Conservation (phyloP, 1,139 yeast genomes). For the Geotrichum restrictum region DNA sequence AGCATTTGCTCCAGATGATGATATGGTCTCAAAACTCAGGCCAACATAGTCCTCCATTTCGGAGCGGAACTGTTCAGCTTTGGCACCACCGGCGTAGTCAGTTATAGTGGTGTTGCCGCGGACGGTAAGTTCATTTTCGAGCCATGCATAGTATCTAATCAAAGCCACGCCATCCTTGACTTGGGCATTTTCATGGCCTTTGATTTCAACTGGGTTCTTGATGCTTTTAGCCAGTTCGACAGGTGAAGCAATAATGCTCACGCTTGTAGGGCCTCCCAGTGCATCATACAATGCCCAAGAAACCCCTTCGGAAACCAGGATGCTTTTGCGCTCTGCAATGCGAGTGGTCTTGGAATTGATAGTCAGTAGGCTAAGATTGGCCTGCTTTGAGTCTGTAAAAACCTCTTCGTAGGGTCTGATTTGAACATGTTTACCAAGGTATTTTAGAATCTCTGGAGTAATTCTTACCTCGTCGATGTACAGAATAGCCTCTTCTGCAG, state of each 20-base stretch:
- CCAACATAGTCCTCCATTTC: slow-evolving; percentile 60
- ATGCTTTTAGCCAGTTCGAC: slow-evolving; percentile 72
- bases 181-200: slow-evolving; percentile 76
- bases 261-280: slow-evolving; percentile 43
- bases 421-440: slow-evolving; percentile 33
- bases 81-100: slow-evolving; percentile 75
- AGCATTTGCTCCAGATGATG: slow-evolving; percentile 90
- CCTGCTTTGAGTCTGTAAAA: slow-evolving; percentile 34
- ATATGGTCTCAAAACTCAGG: slow-evolving; percentile 84
- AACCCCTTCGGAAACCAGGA: slow-evolving; percentile 61
- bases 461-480: slow-evolving; percentile 72
- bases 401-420: slow-evolving; percentile 39
- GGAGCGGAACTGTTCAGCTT: slow-evolving; percentile 59
- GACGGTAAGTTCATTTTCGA: slow-evolving; percentile 55
- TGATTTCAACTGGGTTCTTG: slow-evolving; percentile 68
- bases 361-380: slow-evolving; percentile 39
- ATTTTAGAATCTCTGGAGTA: slow-evolving; percentile 39
- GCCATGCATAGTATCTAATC: slow-evolving; percentile 78
- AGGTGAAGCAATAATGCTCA: slow-evolving; percentile 50
- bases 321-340: slow-evolving; percentile 29
- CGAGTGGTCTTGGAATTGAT: slow-evolving; percentile 20
- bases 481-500: slow-evolving; percentile 55
- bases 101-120: slow-evolving; percentile 53
- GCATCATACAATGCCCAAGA: slow-evolving; percentile 79
- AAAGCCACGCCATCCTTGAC: slow-evolving; percentile 86